A percentile compares a stretch with the other conserved stretches of the same genome.
These are phyloP conservation scores for Cyclotella kingstonii DNA, from an alignment of 108 stramenopile genomes.

Conservation along the genomic window DNA sequence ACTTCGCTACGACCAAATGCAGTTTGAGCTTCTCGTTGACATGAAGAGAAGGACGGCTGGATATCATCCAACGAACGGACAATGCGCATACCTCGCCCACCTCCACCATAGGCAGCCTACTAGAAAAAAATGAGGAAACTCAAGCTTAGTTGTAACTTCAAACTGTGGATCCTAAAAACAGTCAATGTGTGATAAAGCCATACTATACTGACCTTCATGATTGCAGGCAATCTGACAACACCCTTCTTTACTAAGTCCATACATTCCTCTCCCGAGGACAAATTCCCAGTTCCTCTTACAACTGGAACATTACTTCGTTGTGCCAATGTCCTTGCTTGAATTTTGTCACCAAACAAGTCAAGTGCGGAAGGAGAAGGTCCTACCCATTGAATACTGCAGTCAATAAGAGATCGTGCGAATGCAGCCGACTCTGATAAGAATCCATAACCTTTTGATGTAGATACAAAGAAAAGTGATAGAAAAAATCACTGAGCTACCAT, in stretches of 20 bases:
- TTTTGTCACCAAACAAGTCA: constrained; percentile 89
- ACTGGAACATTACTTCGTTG: constrained; percentile 71
- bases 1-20: constrained; percentile 83
- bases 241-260: constrained; percentile 31
- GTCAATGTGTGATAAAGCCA: no score
- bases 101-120: constrained; percentile 92
- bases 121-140: constrained; percentile 70
- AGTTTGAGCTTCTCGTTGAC: constrained; percentile 67
- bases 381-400: constrained; percentile 71
- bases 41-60: constrained; percentile 55
- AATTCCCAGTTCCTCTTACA: constrained; percentile 78
- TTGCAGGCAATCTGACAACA: constrained; percentile 30
- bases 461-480: background rate
- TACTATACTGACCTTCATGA: constrained; percentile 46
- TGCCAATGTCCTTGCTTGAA: constrained; percentile 77
- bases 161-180: no score
- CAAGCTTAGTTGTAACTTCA: no score
- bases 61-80: constrained; percentile 71
- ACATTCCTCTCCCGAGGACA: constrained; percentile 39
- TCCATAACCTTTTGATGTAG: constrained; percentile 57
- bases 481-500: constrained; percentile 4
- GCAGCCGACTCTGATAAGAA: constrained; percentile 90
- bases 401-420: constrained; percentile 64
- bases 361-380: constrained; percentile 81
- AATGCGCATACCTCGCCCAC: constrained; percentile 95